Percentiles rank a stretch among this genome's conserved stretches.
Conservation (phyloP, 306 rosid genomes). For the Cucurbita argyrosperma region DNA sequence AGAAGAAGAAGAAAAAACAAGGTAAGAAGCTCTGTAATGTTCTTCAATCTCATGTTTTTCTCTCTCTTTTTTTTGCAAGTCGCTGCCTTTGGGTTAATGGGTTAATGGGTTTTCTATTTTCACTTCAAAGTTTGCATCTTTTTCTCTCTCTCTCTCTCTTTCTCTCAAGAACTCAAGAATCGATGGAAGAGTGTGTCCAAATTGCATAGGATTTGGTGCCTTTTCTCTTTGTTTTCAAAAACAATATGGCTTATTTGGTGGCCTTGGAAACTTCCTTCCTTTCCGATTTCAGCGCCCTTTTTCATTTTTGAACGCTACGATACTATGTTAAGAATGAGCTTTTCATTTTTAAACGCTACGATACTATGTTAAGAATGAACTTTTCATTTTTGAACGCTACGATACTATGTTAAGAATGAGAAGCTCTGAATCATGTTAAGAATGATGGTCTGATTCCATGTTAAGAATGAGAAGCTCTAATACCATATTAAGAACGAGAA, state of each 20-base stretch:
- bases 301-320: too few species aligned
- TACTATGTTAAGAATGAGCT: background rate
- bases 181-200: background rate
- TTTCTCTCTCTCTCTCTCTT: background rate
- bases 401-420: too few species aligned
- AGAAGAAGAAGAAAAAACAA: background rate
- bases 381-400: too few species aligned
- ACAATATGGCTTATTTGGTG: background rate
- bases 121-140: background rate
- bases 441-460: too few species aligned
- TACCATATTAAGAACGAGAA: too few species aligned
- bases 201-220: slow-evolving; percentile 2
- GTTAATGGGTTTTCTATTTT: background rate
- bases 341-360: too few species aligned
- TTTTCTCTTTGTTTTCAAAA: background rate
- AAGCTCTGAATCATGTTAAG: too few species aligned
- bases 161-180: background rate
- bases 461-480: too few species aligned
- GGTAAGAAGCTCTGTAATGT: background rate
- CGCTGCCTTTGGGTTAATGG: too few species aligned
- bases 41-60: background rate
- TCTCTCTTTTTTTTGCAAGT: background rate
- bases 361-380: too few species aligned
- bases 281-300: background rate
- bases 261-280: background rate